phyloP scores from a whole-genome alignment of 164 flowering plant genomes.

The Stephania cephalantha region DNA sequence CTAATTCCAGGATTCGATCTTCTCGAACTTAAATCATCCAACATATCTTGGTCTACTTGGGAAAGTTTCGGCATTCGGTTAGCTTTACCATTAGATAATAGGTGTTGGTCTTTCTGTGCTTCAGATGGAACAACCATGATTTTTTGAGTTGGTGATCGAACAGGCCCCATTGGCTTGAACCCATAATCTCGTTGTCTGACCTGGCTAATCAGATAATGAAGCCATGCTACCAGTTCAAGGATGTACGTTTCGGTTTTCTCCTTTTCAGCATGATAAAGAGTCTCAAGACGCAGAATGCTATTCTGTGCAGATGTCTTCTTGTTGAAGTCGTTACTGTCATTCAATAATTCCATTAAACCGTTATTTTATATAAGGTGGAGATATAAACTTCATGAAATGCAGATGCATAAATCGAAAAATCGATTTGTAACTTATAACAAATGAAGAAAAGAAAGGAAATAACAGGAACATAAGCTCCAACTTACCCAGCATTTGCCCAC shows the following conservation, averaged over 20 bases:
- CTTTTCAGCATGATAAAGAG: conserved; percentile 67
- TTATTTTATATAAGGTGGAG: not conserved
- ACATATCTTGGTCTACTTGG: conserved; percentile 39
- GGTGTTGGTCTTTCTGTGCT: conserved; percentile 17
- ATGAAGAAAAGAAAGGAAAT: conserved; percentile 4
- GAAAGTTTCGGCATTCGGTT: conserved; percentile 25
- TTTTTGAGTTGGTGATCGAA: conserved; percentile 32
- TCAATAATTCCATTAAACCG: conserved; percentile 5
- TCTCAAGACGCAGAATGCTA: conserved; percentile 50
- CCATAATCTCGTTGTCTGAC: conserved; percentile 40
- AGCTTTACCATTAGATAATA: conserved; percentile 11
- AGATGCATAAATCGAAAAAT: not conserved
- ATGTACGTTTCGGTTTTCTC: conserved; percentile 46
- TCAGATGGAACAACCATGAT: conserved; percentile 15
- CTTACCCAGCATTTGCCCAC: conserved; percentile 76
- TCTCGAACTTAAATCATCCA: conserved; percentile 34
- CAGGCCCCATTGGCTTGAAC: conserved; percentile 28
- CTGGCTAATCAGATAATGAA: conserved; percentile 44
- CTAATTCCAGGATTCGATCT: conserved; percentile 39
- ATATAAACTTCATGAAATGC: not conserved
- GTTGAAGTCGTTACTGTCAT: conserved; percentile 44
- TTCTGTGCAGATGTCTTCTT: conserved; percentile 26
- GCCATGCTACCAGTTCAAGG: conserved; percentile 54
- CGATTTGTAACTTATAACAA: not conserved
- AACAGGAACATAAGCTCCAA: conserved; percentile 3